These are phyloP conservation scores for Fagus crenata DNA, from an alignment of 306 rosid genomes.

Conservation along the genomic window DNA sequence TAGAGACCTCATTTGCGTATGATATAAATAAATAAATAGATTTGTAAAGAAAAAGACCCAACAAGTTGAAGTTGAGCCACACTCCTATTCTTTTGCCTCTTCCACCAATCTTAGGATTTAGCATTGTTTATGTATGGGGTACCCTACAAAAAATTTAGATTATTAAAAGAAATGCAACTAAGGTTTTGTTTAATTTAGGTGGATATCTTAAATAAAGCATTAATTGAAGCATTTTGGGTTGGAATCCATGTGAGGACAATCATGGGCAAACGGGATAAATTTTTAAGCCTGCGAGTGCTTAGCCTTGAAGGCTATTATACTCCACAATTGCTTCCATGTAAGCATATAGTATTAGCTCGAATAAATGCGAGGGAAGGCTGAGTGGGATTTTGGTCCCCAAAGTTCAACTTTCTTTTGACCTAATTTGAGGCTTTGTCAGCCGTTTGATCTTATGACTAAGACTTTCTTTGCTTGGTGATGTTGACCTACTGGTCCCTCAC, in stretches of 20 bases:
- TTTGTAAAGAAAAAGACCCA: neutral
- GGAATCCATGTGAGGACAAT: constrained; percentile 63
- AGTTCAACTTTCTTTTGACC: constrained; percentile 13
- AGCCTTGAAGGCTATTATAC: constrained; percentile 33
- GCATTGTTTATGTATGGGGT: constrained; percentile 30
- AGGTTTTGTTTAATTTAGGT: constrained; percentile 13
- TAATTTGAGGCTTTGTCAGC: constrained; percentile 31
- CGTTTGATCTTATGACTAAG: constrained; percentile 29
- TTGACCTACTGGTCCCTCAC: constrained; percentile 24
- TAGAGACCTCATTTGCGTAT: neutral
- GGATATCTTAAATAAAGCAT: constrained; percentile 23
- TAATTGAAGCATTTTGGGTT: constrained; percentile 20
- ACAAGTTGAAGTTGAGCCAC: constrained; percentile 19
- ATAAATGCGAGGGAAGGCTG: constrained; percentile 1
- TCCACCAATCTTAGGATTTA: constrained; percentile 27
- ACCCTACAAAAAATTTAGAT: neutral
- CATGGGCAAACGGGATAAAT: constrained; percentile 47
- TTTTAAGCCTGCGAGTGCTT: constrained; percentile 27
- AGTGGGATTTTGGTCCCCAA: constrained; percentile 33
- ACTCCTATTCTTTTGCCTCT: neutral
- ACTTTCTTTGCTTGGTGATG: constrained; percentile 5
- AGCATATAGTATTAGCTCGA: neutral
- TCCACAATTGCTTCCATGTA: constrained; percentile 23
- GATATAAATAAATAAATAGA: constrained; percentile 1
- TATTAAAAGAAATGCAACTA: constrained; percentile 2